Evolutionary conservation across 1,284 basidiomycete genomes (phyloP), one percentile per base, ranked within the genome.

Genomic region (Ustilago trichophora): DNA sequence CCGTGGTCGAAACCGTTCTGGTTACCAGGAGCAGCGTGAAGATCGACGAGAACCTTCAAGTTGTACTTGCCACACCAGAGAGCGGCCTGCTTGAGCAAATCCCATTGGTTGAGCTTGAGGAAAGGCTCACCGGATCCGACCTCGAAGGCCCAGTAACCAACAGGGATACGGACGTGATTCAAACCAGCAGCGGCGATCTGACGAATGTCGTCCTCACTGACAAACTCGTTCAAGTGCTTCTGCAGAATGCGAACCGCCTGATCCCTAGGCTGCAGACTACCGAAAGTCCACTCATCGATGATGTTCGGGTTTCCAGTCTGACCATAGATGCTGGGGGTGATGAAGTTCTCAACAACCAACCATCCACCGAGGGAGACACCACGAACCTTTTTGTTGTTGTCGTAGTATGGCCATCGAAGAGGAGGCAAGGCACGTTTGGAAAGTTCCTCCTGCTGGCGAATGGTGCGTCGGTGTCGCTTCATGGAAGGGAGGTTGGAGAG

Each of bases 61-160:
- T 88, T 87, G 74, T 92, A 82, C 25, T 87, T 86, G 18, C 83
- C 77, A 4, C 92, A 91, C 93, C 93, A 96, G 3, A 80, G 82
- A 35, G 92, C 86, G 0, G 92, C 93, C 46, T 81, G 75, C 60
- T 84, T 82, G 22, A 86, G 82, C 76, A 85, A 83, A 29, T 74
- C 73, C 53, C 63, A 71, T 82, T 90, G 91, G 80, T 91, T 90
- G 16, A 92, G 91, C 83, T 89, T 87, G 65, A 92, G 87, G 83
- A 88, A 96, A 0, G 92, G 92, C 76, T 95, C 92, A 9, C 89
- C 91, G 4, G 83, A 83, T 15, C 86, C 86, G 19, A 91, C 87
- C 48, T 93, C 90, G 71, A 91, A 92, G 1, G 93, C 93, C 93
- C 93, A 96, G 81, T 89, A 92, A 19, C 91, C 91, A 64, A 96